Conservation (phyloP, 805 yeast genomes). For the Monosporozyma siamensis region DNA sequence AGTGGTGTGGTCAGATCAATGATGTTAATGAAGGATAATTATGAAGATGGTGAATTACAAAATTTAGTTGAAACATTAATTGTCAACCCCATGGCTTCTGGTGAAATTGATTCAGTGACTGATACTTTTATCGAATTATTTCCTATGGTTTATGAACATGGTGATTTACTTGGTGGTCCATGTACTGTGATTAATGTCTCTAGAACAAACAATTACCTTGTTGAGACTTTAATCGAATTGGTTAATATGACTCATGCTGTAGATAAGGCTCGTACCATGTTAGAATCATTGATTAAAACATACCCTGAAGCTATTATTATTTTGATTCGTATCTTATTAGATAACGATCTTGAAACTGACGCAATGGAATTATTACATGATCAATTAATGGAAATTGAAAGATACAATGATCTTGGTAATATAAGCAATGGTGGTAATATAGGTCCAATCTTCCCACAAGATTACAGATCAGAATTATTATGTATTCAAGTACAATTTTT, state of each 20-base stretch:
- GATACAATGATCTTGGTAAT: constrained; percentile 3
- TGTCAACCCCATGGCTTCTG: constrained; percentile 56
- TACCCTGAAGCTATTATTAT: constrained; percentile 25
- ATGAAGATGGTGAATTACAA: constrained; percentile 63
- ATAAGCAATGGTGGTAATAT: not conserved
- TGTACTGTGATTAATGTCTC: constrained; percentile 24
- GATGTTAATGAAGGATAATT: constrained; percentile 28
- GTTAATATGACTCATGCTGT: constrained; percentile 25
- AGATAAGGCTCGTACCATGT: constrained; percentile 19
- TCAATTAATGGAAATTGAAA: constrained; percentile 18
- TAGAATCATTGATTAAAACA: constrained; percentile 16
- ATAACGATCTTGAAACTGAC: constrained; percentile 30
- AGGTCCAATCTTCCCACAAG: constrained; percentile 11
- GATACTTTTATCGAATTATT: constrained; percentile 26
- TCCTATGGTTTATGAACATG: constrained; percentile 27
- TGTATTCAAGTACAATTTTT: constrained; percentile 26
- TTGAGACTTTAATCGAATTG: constrained; percentile 26
- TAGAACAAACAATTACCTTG: constrained; percentile 28
- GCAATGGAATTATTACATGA: constrained; percentile 27
- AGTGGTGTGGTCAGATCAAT: constrained; percentile 69
- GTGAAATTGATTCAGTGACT: constrained; percentile 26
- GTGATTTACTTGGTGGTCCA: constrained; percentile 27
- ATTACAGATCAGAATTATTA: constrained; percentile 25
- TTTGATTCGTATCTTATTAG: constrained; percentile 26
- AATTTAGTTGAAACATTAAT: constrained; percentile 77